A percentile compares a stretch with the other conserved stretches of the same genome.
Evolutionary conservation across 2,329 filamentous ascomycete genomes (phyloP).

Genomic region (Didymella segeticola): DNA sequence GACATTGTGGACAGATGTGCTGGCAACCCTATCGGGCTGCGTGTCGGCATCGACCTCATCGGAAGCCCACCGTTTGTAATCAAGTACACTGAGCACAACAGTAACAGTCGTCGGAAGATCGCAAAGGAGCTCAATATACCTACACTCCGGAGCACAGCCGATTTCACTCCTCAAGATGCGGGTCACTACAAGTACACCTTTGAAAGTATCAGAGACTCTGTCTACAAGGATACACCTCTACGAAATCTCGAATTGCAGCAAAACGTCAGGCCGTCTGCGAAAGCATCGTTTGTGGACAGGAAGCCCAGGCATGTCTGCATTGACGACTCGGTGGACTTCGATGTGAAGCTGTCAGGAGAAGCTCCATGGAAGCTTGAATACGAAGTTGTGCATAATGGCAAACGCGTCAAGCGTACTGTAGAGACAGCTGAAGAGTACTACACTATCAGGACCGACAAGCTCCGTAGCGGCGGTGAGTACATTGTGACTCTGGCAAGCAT

Average conservation of each 20-base stretch:
- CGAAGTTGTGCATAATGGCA: slow-evolving; percentile 89
- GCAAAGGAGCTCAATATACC: slow-evolving; percentile 60
- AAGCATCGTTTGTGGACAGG: slow-evolving; percentile 70
- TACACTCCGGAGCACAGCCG: slow-evolving; percentile 82
- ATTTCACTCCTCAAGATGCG: slow-evolving; percentile 80
- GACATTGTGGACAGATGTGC: slow-evolving; percentile 95
- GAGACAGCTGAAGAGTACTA: slow-evolving; percentile 69
- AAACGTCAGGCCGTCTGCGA: slow-evolving; percentile 90
- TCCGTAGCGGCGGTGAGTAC: slow-evolving; percentile 88
- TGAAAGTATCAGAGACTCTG: slow-evolving; percentile 76
- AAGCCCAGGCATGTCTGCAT: slow-evolving; percentile 75
- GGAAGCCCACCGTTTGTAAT: slow-evolving; percentile 93
- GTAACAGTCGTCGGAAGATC: slow-evolving; percentile 63
- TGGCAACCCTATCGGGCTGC: slow-evolving; percentile 87
- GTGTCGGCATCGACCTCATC: slow-evolving; percentile 86
- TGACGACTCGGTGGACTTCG: slow-evolving; percentile 77
- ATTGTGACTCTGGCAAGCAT: slow-evolving; percentile 84
- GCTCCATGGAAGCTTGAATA: slow-evolving; percentile 90
- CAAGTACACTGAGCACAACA: slow-evolving; percentile 73
- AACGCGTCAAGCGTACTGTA: slow-evolving; percentile 72
- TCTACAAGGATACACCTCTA: slow-evolving; percentile 67
- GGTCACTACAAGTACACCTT: slow-evolving; percentile 90
- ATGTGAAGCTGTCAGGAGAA: slow-evolving; percentile 79
- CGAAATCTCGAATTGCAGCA: slow-evolving; percentile 76
- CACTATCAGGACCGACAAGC: slow-evolving; percentile 75